Percentiles rank a stretch among this genome's conserved stretches.
Conservation (phyloP, 2,329 filamentous ascomycete species). For the Xylaria sp. region DNA sequence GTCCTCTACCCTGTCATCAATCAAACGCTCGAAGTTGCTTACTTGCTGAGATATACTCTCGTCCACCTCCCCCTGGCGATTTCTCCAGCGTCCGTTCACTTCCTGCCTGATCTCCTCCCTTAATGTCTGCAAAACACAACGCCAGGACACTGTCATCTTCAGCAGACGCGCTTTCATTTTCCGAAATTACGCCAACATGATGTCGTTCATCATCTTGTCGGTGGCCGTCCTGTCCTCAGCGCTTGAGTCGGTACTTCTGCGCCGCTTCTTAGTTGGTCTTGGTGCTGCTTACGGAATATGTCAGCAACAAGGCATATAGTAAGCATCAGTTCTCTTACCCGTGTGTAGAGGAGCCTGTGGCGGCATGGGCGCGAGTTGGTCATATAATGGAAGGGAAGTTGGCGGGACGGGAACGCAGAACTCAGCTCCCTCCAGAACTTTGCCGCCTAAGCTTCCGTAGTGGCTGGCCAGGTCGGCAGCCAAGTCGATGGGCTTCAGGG, state of each 20-base stretch:
- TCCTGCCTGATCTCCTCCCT: not conserved
- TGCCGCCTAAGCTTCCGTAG: slow-evolving; percentile 8
- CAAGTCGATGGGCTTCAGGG: slow-evolving; percentile 5
- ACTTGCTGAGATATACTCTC: slow-evolving; percentile 9
- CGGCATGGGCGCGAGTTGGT: slow-evolving; percentile 6
- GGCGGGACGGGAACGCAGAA: not conserved
- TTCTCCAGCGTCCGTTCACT: not conserved
- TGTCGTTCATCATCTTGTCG: slow-evolving; percentile 6
- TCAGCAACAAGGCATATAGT: slow-evolving; percentile 5
- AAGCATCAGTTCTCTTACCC: slow-evolving; percentile 9
- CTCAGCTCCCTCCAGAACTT: slow-evolving; percentile 1
- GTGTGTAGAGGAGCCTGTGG: slow-evolving; percentile 3
- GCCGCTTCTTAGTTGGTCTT: slow-evolving; percentile 12
- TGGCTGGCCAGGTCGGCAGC: slow-evolving; percentile 1
- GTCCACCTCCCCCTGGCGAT: not conserved
- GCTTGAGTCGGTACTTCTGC: slow-evolving; percentile 4
- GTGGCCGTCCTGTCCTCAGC: slow-evolving; percentile 7
- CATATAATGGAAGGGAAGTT: not conserved
- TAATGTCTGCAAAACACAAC: not conserved
- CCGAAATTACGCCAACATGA: slow-evolving; percentile 8
- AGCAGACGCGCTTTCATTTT: slow-evolving; percentile 8
- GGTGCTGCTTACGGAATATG: not conserved
- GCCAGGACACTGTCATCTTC: not conserved
- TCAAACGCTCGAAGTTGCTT: slow-evolving; percentile 6
- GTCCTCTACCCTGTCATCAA: slow-evolving; percentile 11